Base-by-base conservation (phyloP, 805 yeast species). In the Suhomyces xylopsoci region DNA sequence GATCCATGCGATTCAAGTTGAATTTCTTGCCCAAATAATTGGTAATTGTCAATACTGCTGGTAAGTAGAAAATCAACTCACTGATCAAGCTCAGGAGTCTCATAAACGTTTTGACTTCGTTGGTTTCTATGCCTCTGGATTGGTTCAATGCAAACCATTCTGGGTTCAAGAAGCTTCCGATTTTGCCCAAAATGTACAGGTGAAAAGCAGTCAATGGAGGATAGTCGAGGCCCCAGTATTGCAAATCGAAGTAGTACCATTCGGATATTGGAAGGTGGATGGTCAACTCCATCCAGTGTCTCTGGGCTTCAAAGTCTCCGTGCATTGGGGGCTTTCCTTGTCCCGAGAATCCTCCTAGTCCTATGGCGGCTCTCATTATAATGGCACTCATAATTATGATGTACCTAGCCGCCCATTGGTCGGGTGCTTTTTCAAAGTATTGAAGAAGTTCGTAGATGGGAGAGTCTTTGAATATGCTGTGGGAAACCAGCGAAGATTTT, bases 221-320 rank as follows among this genome's bases (percentile, higher is more conserved):
- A 67, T 94, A 94, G 68, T 94, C 99, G 34, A 94, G 76, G 0
- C 98, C 97, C 98, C 99, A 94, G 72, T 93, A 91, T 59, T 84
- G 83, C 45, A 91, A 76, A 65, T 94, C 97, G 67, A 84, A 90
- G 72, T 80, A 88, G 65, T 94, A 94, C 99, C 99, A 94, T 56
- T 87, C 60, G 0, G 73, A 68, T 0, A 90, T 68, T 0, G 97
- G 94, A 47, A 92, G 67, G 59, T 84, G 83, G 40, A 78, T 83
- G 0, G 98, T 93, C 50, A 93, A 76, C 66, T 94, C 99, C 81
- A 94, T 79, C 99, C 99, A 94, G 68, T 93, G 99, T 58, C 99
- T 81, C 68, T 94, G 99, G 0, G 98, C 98, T 68, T 94, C 99
- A 63, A 94, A 93, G 66, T 94, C 99, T 6, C 99, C 99, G 73